These are phyloP conservation scores for Aspergillus pseudoterreus DNA, from an alignment of 2,329 filamentous ascomycete species.

Conservation along the genomic window DNA sequence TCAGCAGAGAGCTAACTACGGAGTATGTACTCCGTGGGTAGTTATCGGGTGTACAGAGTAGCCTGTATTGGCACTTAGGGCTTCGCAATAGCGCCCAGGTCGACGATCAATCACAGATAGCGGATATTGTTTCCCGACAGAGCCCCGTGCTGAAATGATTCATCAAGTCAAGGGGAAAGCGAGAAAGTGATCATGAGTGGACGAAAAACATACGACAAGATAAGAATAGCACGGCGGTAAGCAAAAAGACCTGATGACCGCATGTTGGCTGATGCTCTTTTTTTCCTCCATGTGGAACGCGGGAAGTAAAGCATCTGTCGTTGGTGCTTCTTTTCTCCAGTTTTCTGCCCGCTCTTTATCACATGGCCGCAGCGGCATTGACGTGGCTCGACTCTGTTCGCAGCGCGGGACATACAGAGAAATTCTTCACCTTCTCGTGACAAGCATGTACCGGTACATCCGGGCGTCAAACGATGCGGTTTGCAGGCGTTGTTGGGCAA, in stretches of 20 bases:
- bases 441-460: background rate
- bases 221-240: background rate
- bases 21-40: no score
- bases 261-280: background rate
- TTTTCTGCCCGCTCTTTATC: slow-evolving; percentile 2
- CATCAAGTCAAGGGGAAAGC: background rate
- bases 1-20: no score
- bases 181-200: background rate
- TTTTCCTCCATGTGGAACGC: background rate
- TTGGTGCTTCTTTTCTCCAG: background rate
- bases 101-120: background rate
- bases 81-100: no score
- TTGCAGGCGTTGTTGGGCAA: background rate
- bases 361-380: slow-evolving; percentile 14
- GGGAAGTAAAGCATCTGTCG: background rate
- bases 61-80: no score
- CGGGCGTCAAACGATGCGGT: background rate
- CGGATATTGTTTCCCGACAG: background rate
- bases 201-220: background rate
- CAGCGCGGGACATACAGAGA: slow-evolving; percentile 9
- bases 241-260: background rate
- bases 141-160: background rate
- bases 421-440: slow-evolving; percentile 12
- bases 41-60: no score
- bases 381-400: slow-evolving; percentile 19